A percentile compares a stretch with the other conserved stretches of the same genome.
phyloP scores from a whole-genome alignment of 1,284 basidiomycete genomes.

The Cryptococcus depauperatus region DNA sequence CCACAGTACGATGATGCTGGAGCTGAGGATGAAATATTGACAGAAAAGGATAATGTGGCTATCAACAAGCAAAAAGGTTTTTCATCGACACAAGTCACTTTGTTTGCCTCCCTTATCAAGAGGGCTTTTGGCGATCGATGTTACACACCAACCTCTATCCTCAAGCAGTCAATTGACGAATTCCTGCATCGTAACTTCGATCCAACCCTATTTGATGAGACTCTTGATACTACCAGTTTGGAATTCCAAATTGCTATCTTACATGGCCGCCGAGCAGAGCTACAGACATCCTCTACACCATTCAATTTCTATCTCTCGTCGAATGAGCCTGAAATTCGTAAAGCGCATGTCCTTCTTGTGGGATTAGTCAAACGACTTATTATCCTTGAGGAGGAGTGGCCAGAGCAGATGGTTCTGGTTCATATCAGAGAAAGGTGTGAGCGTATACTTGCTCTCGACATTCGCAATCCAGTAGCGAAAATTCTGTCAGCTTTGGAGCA shows the following conservation, averaged over 20 bases:
- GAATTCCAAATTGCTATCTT: slow-evolving; percentile 32
- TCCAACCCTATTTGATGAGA: slow-evolving; percentile 17
- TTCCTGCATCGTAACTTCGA: slow-evolving; percentile 19
- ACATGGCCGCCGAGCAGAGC: slow-evolving; percentile 28
- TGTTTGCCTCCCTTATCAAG: slow-evolving; percentile 26
- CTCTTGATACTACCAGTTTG: slow-evolving; percentile 27
- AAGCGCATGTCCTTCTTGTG: slow-evolving; percentile 53
- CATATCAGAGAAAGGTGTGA: slow-evolving; percentile 73
- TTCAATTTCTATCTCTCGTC: slow-evolving; percentile 71
- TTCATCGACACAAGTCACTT: slow-evolving; percentile 14
- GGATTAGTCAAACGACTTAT: slow-evolving; percentile 54
- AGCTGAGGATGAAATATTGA: slow-evolving; percentile 13
- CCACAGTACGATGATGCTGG: slow-evolving; percentile 60
- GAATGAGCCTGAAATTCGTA: slow-evolving; percentile 62
- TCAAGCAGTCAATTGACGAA: slow-evolving; percentile 21
- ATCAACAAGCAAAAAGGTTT: slow-evolving; percentile 16
- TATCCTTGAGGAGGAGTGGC: slow-evolving; percentile 70
- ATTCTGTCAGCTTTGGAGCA: slow-evolving; percentile 79
- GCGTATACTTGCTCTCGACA: slow-evolving; percentile 57
- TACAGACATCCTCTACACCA: slow-evolving; percentile 46
- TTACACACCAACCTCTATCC: slow-evolving; percentile 1
- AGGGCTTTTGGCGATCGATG: slow-evolving; percentile 12
- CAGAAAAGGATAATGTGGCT: not conserved
- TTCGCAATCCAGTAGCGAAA: slow-evolving; percentile 71
- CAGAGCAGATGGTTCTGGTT: slow-evolving; percentile 92